Conservation (phyloP, 306 rosid species). For the Notholithocarpus densiflorus region DNA sequence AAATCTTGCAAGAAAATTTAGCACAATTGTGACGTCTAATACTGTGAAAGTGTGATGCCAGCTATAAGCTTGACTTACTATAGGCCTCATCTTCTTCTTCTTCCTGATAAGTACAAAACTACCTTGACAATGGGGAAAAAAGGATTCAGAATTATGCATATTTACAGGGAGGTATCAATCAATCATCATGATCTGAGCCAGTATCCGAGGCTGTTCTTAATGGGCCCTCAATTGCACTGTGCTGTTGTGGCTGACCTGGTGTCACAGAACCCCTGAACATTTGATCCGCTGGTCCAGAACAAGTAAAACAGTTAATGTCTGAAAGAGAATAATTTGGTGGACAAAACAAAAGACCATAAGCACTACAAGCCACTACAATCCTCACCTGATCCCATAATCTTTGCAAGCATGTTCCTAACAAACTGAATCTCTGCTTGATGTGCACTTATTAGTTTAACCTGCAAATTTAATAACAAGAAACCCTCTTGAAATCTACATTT, state of each 20-base stretch:
- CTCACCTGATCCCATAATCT: constrained; percentile 67
- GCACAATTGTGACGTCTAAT: too few relatives aligned
- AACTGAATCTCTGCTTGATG: constrained; percentile 59
- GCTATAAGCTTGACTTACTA: too few relatives aligned
- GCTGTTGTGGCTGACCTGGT: constrained; percentile 29
- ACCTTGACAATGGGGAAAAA: neutral
- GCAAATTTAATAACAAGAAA: constrained; percentile 27
- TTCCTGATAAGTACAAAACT: neutral
- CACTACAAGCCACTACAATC: neutral
- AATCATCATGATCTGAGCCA: constrained; percentile 36
- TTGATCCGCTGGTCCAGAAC: constrained; percentile 32
- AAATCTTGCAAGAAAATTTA: too few relatives aligned
- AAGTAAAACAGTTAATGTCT: neutral
- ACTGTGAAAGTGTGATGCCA: too few relatives aligned
- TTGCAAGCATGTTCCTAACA: constrained; percentile 41
- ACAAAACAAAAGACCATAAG: neutral
- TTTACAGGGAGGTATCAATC: neutral
- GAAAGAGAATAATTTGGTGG: neutral
- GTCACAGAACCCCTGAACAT: constrained; percentile 26
- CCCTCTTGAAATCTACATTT: neutral
- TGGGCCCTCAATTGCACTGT: constrained; percentile 42
- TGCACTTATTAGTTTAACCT: constrained; percentile 56
- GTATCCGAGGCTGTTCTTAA: constrained; percentile 21
- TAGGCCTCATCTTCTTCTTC: too few relatives aligned
- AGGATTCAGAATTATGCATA: neutral